Evolutionary conservation across 2,329 filamentous ascomycete genomes (phyloP), one percentile per base, ranked within the genome.

Genomic region (Arthrobotrys conoides): DNA sequence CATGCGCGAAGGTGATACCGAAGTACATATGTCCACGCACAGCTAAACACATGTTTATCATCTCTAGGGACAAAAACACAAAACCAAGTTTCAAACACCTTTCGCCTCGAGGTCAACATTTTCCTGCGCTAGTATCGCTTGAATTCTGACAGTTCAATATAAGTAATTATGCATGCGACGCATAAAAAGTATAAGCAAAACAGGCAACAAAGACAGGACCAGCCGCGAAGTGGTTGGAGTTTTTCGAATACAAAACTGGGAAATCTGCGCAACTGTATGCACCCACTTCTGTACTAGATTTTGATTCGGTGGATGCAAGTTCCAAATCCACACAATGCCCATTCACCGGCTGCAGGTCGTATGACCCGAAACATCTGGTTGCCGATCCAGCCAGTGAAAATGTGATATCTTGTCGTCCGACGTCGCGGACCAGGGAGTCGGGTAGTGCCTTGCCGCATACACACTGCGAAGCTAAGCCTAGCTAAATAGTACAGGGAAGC

Each of bases 331-430:
- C 57, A 27, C 10, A 8, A 59, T 44, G 36, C 57, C 57, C 16
- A 22, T 44, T 27, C 36, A 27, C 57, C 57, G 57, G 57, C 57
- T 61, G 57, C 57, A 61, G 24, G 57, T 44, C 57, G 57, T 12
- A 5, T 16, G 38, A 44, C 20, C 57, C 57, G 57, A 61, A 61
- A 44, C 53, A 44, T 44, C 24, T 44, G 20, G 20, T 61, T 61
- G 20, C 57, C 57, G 57, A 61, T 61, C 57, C 9, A 44, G 20
- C 57, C 57, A 61, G 57, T 61, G 20, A 61, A 59, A 61, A 61
- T 44, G 57, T 44, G 57, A 61, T 61, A 61, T 61, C 36, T 22
- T 10, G 18, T 36, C 20, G 55, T 30, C 27, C 27, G n/a, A 20
- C 41, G 14, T 57, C 27, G n/a, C n/a, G 9, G 55, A 38, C 33